Evolutionary conservation across 2,329 filamentous ascomycete species (phyloP).

Genomic region (Diaporthe amygdali): DNA sequence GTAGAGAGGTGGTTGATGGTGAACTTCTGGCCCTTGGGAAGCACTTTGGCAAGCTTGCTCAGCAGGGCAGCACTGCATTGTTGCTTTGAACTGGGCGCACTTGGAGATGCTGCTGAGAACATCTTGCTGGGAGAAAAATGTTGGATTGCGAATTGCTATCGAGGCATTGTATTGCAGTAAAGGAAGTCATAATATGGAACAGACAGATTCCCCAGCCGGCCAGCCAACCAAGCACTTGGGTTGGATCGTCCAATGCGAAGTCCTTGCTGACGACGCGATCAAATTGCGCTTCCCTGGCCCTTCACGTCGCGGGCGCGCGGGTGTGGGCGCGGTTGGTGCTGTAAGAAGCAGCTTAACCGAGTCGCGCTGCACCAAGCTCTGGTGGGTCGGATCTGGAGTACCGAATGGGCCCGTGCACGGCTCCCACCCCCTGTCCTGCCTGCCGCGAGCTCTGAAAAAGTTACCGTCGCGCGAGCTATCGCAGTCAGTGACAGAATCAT

Average conservation of each 20-base stretch:
- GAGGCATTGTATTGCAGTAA: background rate
- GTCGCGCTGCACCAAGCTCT: slow-evolving; percentile 5
- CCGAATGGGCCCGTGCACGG: background rate
- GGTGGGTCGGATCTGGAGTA: background rate
- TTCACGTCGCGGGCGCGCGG: slow-evolving; percentile 14
- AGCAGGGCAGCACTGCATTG: slow-evolving; percentile 38
- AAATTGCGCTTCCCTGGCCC: slow-evolving; percentile 2
- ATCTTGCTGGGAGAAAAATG: slow-evolving; percentile 26
- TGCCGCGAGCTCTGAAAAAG: slow-evolving; percentile 24
- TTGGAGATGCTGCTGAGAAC: slow-evolving; percentile 22
- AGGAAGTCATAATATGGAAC: background rate
- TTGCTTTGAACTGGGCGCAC: slow-evolving; percentile 22
- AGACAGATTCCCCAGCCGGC: background rate
- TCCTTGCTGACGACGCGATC: slow-evolving; percentile 16
- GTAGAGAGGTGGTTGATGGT: slow-evolving; percentile 87
- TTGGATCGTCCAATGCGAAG: slow-evolving; percentile 8
- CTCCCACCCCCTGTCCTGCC: background rate
- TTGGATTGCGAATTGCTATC: background rate
- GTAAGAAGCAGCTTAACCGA: background rate
- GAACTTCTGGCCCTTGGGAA: slow-evolving; percentile 64
- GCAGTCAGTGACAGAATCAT: slow-evolving; percentile 2
- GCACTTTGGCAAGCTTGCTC: slow-evolving; percentile 50
- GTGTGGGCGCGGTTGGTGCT: slow-evolving; percentile 7
- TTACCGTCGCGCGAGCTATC: slow-evolving; percentile 14
- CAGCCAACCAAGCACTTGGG: background rate